Conservation (phyloP, 371 early-diverging fungal species). For the Mortierella sp. region DNA sequence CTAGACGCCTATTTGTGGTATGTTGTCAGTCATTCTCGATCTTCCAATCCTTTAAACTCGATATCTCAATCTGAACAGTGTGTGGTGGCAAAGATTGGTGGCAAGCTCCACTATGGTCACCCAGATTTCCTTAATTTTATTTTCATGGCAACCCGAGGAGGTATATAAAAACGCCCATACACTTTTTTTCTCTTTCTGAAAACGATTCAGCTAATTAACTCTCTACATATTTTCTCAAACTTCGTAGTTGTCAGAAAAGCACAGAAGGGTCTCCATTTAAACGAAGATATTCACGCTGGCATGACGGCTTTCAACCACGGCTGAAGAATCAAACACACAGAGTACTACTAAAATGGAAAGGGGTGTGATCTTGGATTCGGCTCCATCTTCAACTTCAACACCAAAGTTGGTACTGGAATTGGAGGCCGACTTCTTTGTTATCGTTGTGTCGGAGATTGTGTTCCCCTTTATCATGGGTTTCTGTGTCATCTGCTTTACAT, state of each 20-base stretch:
- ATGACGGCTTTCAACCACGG: constrained; percentile 91
- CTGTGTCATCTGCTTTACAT: constrained; percentile 74
- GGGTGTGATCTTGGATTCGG: constrained; percentile 94
- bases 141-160: constrained; percentile 92
- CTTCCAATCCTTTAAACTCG: constrained; percentile 83
- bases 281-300: constrained; percentile 95
- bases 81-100: constrained; percentile 89
- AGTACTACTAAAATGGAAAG: constrained; percentile 94
- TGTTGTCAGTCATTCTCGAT: constrained; percentile 90
- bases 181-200: not conserved
- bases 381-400: constrained; percentile 89
- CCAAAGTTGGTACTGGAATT: constrained; percentile 95
- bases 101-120: constrained; percentile 91
- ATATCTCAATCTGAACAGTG: constrained; percentile 91
- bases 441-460: constrained; percentile 82
- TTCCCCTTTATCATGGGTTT: constrained; percentile 76
- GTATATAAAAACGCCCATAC: constrained; percentile 31
- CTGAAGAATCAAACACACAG: constrained; percentile 91
- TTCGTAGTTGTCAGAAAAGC: constrained; percentile 83
- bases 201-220: not conserved
- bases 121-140: constrained; percentile 93
- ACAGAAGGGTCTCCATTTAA: constrained; percentile 91
- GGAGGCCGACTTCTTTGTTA: constrained; percentile 80
- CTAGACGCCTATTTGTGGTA: constrained; percentile 95
- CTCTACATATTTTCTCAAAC: not conserved